phyloP scores from a whole-genome alignment of 140 eudicot species.

The Stevia rebaudiana region DNA sequence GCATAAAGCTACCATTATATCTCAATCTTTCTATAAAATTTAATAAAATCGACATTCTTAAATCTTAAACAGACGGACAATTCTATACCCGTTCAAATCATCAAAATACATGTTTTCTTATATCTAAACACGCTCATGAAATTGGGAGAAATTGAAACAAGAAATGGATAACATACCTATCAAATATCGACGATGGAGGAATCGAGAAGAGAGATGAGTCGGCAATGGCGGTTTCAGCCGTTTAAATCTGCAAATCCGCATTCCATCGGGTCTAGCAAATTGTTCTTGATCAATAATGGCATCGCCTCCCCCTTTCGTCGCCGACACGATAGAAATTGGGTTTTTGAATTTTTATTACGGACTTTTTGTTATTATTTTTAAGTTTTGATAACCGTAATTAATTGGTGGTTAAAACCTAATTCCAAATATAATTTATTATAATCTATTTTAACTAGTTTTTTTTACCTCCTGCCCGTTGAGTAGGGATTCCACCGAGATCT shows the following conservation, averaged over 20 bases:
- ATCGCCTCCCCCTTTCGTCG: neutral
- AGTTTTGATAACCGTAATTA: neutral
- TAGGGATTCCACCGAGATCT: too few species aligned
- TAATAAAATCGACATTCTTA: too few species aligned
- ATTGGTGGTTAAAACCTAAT: too few species aligned
- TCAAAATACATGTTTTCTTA: neutral
- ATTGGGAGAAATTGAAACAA: neutral
- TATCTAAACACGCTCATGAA: neutral
- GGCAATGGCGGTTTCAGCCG: constrained; percentile 26
- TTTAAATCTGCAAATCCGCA: constrained; percentile 24
- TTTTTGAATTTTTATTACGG: neutral
- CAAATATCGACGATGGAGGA: constrained; percentile 10
- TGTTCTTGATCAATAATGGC: neutral
- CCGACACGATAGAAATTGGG: neutral
- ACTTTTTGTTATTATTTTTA: neutral
- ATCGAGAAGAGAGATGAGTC: constrained; percentile 22
- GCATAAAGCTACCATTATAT: neutral
- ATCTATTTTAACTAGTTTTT: too few species aligned
- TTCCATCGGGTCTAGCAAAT: constrained; percentile 16
- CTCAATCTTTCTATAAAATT: neutral
- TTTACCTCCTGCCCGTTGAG: too few species aligned
- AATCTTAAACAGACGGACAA: neutral
- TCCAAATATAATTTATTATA: too few species aligned
- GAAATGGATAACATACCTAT: neutral
- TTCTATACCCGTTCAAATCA: neutral